Percentiles rank a stretch among this genome's conserved stretches.
Evolutionary conservation across 2,329 filamentous ascomycete genomes (phyloP).

Genomic region (Talaromyces rugulosus): DNA sequence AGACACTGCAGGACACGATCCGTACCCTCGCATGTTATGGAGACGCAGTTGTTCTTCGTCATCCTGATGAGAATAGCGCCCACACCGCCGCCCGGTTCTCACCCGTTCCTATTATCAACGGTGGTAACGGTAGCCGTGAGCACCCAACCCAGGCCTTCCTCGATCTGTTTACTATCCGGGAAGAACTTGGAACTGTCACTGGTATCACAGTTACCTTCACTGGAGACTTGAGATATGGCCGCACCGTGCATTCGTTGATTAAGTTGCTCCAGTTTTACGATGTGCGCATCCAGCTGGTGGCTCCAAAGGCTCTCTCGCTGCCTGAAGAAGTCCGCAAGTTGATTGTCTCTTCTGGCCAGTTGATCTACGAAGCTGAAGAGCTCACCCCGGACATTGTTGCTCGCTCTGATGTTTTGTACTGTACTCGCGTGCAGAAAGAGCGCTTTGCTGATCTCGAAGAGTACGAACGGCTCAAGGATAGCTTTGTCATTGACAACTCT

Average conservation of each 20-base stretch:
- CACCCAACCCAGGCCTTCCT: constrained; percentile 97
- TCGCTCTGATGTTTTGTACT: constrained; percentile 88
- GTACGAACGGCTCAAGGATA: constrained; percentile 84
- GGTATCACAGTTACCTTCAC: constrained; percentile 94
- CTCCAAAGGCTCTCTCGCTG: constrained; percentile 72
- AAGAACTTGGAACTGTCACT: constrained; percentile 92
- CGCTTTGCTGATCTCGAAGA: constrained; percentile 75
- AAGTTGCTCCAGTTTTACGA: constrained; percentile 95
- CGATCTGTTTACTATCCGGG: constrained; percentile 96
- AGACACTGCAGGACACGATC: constrained; percentile 87
- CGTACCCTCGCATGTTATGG: constrained; percentile 91
- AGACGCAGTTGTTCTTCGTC: constrained; percentile 92
- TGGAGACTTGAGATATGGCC: constrained; percentile 87
- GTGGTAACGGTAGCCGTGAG: constrained; percentile 91
- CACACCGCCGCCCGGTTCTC: constrained; percentile 82
- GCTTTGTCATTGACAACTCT: constrained; percentile 84
- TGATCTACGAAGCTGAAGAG: constrained; percentile 69
- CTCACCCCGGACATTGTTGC: constrained; percentile 85
- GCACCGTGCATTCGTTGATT: constrained; percentile 90
- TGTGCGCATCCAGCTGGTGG: constrained; percentile 86
- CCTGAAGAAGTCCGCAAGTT: constrained; percentile 70
- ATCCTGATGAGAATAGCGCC: constrained; percentile 77
- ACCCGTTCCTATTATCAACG: constrained; percentile 90
- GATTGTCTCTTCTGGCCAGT: constrained; percentile 69
- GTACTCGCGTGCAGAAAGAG: constrained; percentile 94